Base-by-base conservation (phyloP, 495 filamentous ascomycete species). In the Podospora appendiculata region DNA sequence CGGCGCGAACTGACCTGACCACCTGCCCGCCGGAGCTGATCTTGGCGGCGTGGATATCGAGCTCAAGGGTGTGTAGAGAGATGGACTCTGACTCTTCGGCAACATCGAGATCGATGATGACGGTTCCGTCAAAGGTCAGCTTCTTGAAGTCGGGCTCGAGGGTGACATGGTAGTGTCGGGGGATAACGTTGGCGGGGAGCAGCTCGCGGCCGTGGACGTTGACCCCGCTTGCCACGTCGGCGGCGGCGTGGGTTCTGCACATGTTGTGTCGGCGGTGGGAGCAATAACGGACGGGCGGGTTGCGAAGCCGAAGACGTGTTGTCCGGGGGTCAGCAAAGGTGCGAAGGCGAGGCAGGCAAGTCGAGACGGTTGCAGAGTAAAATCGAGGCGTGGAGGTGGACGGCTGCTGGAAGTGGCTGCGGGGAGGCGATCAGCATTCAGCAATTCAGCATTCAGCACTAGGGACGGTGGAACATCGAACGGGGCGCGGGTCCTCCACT, bases 21-120 rank as follows among this genome's bases (percentile, higher is more conserved):
- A 72, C 70, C 36, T 59, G 57, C 8, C 74, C 77, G 32, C 69
- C 81, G 35, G 77, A 78, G 14, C 67, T 73, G 59, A 98, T 70
- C 43, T 78, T 81, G 56, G 86, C 87, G 52, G 75, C 82, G 64
- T 92, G 83, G 58, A 96, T 88, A 19, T 92, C 82, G 58, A 98
- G 76, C 59, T 96, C 87, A 57, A 89, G 73, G 48, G 87, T 84
- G 68, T 98, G 95, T 56, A 98, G 80, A 36, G 89, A 83, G 62
- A 98, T 84, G 19, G 88, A 89, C 57, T 76, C 89, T 55, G 88
- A 87, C 58, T 93, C 87, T 63, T 96, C 89, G 52, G 77, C 75
- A 36, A 96, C 85, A 62, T 95, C 86, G 60, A 98, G 81, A 58
- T 86, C 79, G 61, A 90, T 84, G 25, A 76, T 69, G 10, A 87